Evolutionary conservation across 2,329 filamentous ascomycete genomes (phyloP), one percentile per base, ranked within the genome.

Genomic region (Ceratocystis papillata): DNA sequence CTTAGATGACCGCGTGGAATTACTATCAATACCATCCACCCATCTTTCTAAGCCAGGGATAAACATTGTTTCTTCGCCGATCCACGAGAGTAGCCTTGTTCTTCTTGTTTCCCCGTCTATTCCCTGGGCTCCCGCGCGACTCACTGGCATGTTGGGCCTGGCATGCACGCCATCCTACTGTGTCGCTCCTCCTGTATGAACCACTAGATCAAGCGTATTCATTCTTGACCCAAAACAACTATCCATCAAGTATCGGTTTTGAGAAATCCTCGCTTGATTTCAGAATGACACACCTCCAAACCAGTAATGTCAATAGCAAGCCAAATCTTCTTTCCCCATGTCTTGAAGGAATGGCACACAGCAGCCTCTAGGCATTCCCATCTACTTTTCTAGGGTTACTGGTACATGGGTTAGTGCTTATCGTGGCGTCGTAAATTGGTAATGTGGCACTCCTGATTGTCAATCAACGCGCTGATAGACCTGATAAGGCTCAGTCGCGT

Each of bases 181-280:
- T 41, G 37, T 41, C 12, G 10, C 10, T 15, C 37, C 44, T 33
- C 12, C 48, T n/a, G 12, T 25, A n/a, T 44, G 15, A 3, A 25
- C 15, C 44, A 63, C 22, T 63, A 63, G 44, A 48, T 28, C 41
- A 22, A 22, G 22, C 12, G n/a, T 17, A 3, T 48, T 50, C 44
- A 63, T 63, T 63, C 61, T 63, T 63, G 4, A 4, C 8, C 55
- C 12, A 22, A 8, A n/a, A 37, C 55, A 59, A 15, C 10, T 30
- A 59, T 37, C 12, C 30, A 20, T 20, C 55, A 20, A 59, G 28
- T 59, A 59, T 59, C 28, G 30, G 7, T 59, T 59, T 37, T 30
- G 55, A 59, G 25, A 59, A 53, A 53, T 53, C 28, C 62, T 50
- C 46, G 62, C 55, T 59, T 59, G 55, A 37, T 37, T 37, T 59